A percentile compares a stretch with the other conserved stretches of the same genome.
Evolutionary conservation across 345 rosid genomes (phyloP).

Genomic region (Eutrema yunnanense): DNA sequence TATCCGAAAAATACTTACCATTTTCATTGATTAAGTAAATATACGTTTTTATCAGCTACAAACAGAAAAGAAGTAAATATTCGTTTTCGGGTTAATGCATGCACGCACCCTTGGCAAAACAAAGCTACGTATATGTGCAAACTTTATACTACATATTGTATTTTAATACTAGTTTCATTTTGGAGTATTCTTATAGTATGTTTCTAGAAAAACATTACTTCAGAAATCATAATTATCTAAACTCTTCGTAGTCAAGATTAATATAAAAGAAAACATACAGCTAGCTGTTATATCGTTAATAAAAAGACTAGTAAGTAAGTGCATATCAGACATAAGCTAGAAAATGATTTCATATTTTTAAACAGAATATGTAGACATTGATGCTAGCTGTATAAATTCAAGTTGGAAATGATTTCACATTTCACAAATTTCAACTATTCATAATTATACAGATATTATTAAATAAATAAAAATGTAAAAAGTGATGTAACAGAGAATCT

Average conservation of each 20-base stretch:
- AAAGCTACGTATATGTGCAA: too few species aligned
- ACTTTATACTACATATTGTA: too few species aligned
- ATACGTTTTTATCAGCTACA: too few species aligned
- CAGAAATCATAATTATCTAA: too few species aligned
- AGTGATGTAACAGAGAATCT: slow-evolving; percentile 1
- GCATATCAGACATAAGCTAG: background rate
- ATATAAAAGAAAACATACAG: background rate
- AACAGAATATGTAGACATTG: background rate
- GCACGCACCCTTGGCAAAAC: too few species aligned
- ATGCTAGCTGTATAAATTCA: background rate
- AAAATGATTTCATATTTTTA: background rate
- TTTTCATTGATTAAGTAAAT: too few species aligned
- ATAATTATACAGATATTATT: background rate
- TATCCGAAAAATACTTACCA: background rate
- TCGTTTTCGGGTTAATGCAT: too few species aligned
- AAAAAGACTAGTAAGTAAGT: background rate
- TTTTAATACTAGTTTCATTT: too few species aligned
- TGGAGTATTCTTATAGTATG: too few species aligned
- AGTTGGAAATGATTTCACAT: background rate
- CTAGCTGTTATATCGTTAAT: background rate
- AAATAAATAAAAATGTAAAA: background rate
- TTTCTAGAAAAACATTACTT: too few species aligned
- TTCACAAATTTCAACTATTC: background rate
- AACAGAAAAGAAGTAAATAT: too few species aligned
- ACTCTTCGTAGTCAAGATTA: background rate